These are phyloP conservation scores for Takakia lepidozioides DNA, from an alignment of 225 moss, liverwort and hornwort species.

Conservation along the genomic window DNA sequence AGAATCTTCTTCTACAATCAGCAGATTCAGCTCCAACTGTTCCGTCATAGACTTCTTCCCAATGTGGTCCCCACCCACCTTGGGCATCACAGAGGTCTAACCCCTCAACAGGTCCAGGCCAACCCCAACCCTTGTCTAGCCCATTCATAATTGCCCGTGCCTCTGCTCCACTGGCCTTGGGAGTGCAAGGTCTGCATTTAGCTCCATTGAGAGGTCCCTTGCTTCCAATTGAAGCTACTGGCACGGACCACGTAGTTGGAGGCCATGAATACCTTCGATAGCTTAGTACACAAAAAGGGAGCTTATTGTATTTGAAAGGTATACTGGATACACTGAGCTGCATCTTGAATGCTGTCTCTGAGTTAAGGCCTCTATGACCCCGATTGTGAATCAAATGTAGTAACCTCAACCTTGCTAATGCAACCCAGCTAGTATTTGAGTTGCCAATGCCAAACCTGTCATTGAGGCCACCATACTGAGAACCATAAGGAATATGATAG, in stretches of 20 bases:
- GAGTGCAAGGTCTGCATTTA: conserved; percentile 84
- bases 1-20: conserved; percentile 17
- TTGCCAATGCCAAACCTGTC: conserved; percentile 83
- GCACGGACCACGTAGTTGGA: conserved; percentile 32
- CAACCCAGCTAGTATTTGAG: conserved; percentile 39
- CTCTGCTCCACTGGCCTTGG: conserved; percentile 39
- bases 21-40: conserved; percentile 37
- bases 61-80: conserved; percentile 47
- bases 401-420: conserved; percentile 61
- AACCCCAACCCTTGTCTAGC: conserved; percentile 29
- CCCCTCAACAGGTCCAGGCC: conserved; percentile 59
- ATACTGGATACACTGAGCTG: conserved; percentile 45
- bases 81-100: conserved; percentile 68
- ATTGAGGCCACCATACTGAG: conserved; percentile 71
- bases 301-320: conserved; percentile 14
- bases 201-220: conserved; percentile 75
- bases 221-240: conserved; percentile 61
- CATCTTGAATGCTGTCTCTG: conserved; percentile 63
- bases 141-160: conserved; percentile 25
- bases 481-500: conserved; percentile 75
- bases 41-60: conserved; percentile 56
- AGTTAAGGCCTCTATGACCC: conserved; percentile 53
- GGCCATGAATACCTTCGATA: conserved; percentile 54
- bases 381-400: conserved; percentile 48
- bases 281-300: conserved; percentile 84